Base-by-base conservation (phyloP, 139 green algal genomes). In the Gonium pectorale region DNA sequence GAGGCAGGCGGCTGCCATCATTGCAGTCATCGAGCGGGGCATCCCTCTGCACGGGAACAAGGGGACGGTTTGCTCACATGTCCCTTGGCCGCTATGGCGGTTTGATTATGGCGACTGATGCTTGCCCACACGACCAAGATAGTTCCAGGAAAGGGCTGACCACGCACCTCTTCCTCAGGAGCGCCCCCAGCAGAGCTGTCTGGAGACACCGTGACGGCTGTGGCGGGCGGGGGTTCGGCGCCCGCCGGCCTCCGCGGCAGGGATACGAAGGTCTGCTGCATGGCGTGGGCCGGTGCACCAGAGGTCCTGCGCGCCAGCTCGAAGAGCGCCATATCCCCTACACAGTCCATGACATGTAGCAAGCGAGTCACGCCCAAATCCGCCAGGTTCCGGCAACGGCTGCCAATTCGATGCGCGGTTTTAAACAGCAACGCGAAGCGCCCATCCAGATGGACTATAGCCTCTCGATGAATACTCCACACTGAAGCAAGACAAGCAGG, bases 221-320 rank as follows among this genome's bases (percentile, higher is more conserved):
- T 81, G 56, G 59, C 74, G 8, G 74, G 74, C 37, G 74, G 74
- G 38, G 74, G 56, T 38, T 81, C 74, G 5, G 56, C 74, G n/a
- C 74, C 74, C 15, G 74, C 74, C 2, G 74, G 37, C 54, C 54
- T 38, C 40, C 74, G 24, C 26, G 8, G 19, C 11, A 13, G 43
- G 8, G 29, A n/a, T 2, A 29, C 15, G 67, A 13, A 15, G 67
- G 19, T 38, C 67, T 51, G 67, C 37, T 52, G 67, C 27, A n/a
- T 11, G 33, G 29, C 15, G 43, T 29, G 43, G 21, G 29, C 43
- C 68, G 27, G 52, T 27, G 17, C 40, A 11, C 27, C 68, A 6
- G 9, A 29, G 22, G 51, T 29, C 3, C 37, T 17, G 0, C 52
- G 52, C 2, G 35, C 37, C 8, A 81, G 24, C 74, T 81, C 74